Conservation (phyloP, 192 early-diverging fungal species). For the Phycomyces blakesleeanus region DNA sequence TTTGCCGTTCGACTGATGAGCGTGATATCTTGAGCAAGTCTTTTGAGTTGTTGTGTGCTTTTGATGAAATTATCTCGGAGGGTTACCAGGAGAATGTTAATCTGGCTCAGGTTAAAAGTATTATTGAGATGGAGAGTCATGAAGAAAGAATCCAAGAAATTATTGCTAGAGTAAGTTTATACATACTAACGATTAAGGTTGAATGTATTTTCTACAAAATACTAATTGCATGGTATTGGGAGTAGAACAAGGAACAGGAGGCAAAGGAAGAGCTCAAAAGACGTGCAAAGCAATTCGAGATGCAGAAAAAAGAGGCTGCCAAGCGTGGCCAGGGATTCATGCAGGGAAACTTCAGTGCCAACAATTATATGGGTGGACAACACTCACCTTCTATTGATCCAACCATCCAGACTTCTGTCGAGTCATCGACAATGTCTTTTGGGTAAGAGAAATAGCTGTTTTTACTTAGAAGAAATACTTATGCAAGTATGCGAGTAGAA, state of each 20-base stretch:
- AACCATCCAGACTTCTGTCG: slow-evolving; percentile 1
- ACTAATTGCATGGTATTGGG: too few species aligned
- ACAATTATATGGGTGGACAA: slow-evolving; percentile 28
- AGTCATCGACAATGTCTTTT: too few species aligned
- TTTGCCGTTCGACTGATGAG: slow-evolving; percentile 83
- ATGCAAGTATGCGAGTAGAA: background rate
- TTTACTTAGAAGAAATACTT: background rate
- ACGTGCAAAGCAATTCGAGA: slow-evolving; percentile 85
- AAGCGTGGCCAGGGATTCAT: slow-evolving; percentile 46
- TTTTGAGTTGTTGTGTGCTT: slow-evolving; percentile 87
- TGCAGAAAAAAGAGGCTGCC: slow-evolving; percentile 78
- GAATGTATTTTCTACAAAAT: too few species aligned
- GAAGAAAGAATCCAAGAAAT: slow-evolving; percentile 97
- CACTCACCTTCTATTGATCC: slow-evolving; percentile 37
- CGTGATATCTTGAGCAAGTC: slow-evolving; percentile 80
- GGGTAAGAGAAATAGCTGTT: slow-evolving; percentile 13
- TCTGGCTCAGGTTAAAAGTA: slow-evolving; percentile 86
- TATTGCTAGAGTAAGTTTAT: slow-evolving; percentile 68
- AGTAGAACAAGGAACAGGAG: slow-evolving; percentile 89
- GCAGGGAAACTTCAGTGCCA: slow-evolving; percentile 54
- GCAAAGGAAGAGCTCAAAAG: slow-evolving; percentile 96
- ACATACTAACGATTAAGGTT: background rate
- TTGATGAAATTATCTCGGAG: slow-evolving; percentile 94
- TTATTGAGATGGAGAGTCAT: slow-evolving; percentile 96
- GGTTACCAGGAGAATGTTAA: slow-evolving; percentile 92